Base-by-base conservation (phyloP, 1,284 basidiomycete genomes). In the Macrocystidia cucumis region DNA sequence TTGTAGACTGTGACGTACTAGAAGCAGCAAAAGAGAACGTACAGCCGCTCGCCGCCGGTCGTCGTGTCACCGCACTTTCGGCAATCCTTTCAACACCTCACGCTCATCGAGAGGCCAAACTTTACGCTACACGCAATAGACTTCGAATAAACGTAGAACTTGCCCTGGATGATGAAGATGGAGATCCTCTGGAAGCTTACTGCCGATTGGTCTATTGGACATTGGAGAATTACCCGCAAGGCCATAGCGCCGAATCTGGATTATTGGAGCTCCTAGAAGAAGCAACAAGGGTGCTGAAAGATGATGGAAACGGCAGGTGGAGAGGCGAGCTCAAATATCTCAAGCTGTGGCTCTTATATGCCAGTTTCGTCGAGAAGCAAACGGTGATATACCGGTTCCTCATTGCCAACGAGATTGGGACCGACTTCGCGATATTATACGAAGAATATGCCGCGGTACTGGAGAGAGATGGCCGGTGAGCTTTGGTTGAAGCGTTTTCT, bases 271-370 rank as follows among this genome's bases (percentile, higher is more conserved):
- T 69, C 5, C 44, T 69, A n/a, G 65, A 67, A 38, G 64, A 69
- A 41, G 65, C 64, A 6, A 68, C 66, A 1, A 45, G 60, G 25
- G 55, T 60, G 5, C 49, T 69, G 36, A 63, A 64, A 38, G 65
- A 67, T 34, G 51, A 65, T 37, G 44, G 55, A 34, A 55, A 50
- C 12, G 63, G 66, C 12, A 51, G 47, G 66, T 65, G 48, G 47
- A 56, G 56, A 40, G 50, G 44, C 43, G 91, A 97, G 51, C 54
- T 86, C 35, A 76, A 89, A 27, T 96, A 97, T 56, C 71, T 98
- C 37, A 88, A 91, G 52, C 66, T 98, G 14, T 98, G 95, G 95
- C 70, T 90, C 20, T 72, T 91, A 35, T 97, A 97, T 56, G 82
- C 87, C 12, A 78, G 76, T 50, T 85, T 83, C 45, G 83, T 91